Evolutionary conservation across 306 rosid genomes (phyloP).

Genomic region (Arachis stenosperma): DNA sequence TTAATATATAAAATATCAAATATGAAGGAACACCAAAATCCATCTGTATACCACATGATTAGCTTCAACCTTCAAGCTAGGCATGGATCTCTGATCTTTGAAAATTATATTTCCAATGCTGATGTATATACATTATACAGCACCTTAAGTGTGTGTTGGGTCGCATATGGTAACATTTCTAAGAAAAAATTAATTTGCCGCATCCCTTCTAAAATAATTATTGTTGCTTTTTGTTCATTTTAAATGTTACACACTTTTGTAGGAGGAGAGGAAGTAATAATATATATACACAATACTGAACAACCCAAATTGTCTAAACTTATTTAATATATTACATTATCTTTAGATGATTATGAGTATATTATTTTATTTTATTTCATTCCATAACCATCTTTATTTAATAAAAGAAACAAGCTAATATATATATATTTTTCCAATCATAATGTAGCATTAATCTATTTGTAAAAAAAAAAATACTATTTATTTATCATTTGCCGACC

Average conservation of each 20-base stretch:
- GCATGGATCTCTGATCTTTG: neutral
- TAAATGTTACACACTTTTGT: too few species aligned
- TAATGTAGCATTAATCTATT: neutral
- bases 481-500: neutral
- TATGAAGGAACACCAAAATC: slow-evolving; percentile 4
- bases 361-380: too few species aligned
- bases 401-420: neutral
- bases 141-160: slow-evolving; percentile 11
- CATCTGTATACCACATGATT: neutral
- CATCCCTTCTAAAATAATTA: too few species aligned
- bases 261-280: too few species aligned
- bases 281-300: too few species aligned
- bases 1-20: neutral
- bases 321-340: too few species aligned
- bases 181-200: too few species aligned
- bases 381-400: too few species aligned
- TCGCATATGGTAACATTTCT: slow-evolving; percentile 4
- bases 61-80: neutral
- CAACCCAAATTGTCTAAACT: too few species aligned
- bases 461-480: neutral
- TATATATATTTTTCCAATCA: too few species aligned
- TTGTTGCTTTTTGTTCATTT: too few species aligned
- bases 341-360: too few species aligned
- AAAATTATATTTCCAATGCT: slow-evolving; percentile 4
- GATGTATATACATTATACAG: neutral